A percentile compares a stretch with the other conserved stretches of the same genome.
Conservation (phyloP, 2,329 filamentous ascomycete genomes). For the Curvularia spicifera region DNA sequence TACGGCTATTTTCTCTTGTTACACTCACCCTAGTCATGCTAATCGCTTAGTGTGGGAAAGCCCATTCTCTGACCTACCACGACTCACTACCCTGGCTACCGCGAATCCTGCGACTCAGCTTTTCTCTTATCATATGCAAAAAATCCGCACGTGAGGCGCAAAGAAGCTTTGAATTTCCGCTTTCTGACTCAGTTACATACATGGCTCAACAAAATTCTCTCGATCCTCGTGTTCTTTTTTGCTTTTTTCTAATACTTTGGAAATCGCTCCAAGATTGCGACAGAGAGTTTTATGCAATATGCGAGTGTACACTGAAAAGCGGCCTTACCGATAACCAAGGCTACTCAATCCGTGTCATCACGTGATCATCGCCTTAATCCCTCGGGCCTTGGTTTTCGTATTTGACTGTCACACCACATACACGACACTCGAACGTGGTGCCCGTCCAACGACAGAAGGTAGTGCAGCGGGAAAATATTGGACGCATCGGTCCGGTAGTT, state of each 20-base stretch:
- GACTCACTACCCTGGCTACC: constrained; percentile 4
- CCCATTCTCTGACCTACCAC: background rate
- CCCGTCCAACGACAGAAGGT: background rate
- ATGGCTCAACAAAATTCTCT: background rate
- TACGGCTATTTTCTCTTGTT: background rate
- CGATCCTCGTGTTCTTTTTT: background rate
- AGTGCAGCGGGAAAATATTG: background rate
- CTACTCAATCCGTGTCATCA: background rate
- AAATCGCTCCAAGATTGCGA: background rate
- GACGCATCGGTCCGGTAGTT: background rate
- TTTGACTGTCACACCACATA: background rate
- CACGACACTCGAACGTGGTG: background rate
- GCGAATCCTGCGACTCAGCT: background rate
- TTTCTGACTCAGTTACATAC: background rate
- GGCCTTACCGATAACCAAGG: background rate
- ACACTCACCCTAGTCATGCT: background rate
- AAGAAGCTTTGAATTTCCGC: background rate
- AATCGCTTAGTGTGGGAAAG: background rate
- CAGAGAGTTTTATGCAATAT: background rate
- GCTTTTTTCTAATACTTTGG: too few relatives aligned
- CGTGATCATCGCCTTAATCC: too few relatives aligned
- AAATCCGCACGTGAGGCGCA: background rate
- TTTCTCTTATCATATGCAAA: background rate
- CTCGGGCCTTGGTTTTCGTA: background rate
- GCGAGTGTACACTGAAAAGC: background rate